Evolutionary conservation across 1,139 yeast genomes (phyloP), one percentile per base, ranked within the genome.

Genomic region (Lodderomyces theae): DNA sequence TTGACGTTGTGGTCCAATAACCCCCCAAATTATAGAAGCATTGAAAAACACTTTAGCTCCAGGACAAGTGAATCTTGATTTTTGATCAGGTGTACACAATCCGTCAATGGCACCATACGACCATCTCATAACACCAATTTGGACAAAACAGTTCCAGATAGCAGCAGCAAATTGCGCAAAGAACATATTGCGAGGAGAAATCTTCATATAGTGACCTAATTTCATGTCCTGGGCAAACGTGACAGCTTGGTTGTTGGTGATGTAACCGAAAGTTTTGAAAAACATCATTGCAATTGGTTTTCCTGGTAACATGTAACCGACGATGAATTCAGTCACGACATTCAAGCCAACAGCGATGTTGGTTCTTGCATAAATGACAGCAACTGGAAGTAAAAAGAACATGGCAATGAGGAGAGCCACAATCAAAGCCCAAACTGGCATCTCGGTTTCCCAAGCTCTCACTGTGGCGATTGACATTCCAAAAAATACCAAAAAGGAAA

Each of bases 201-300:
- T 60, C 55, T 74, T 76, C 76, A 75, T 70, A 58, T 76, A 76
- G 48, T 74, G 72, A 30, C 79, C 80, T 53, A 76, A 62, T 53
- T 76, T 77, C 70, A 74, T 65, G 58, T 76, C 80, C 56, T 74
- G 77, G 26, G 74, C 73, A 50, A 73, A 66, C 25, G 73, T 66
- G 38, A 75, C 65, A n/a, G 80, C 80, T 56, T 76, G 81, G 50
- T 68, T 69, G 61, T 74, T 74, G 43, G 79, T 75, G 51, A 74
- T 74, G 55, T 73, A 70, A 41, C 74, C 75, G 44, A 54, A 69
- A 31, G 74, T 67, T 53, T 71, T 70, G 61, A 71, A 69, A 51
- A 69, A 66, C 71, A 70, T 67, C 72, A 70, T 67, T 40, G 72
- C 72, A 44, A 70, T 45, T 45, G 76, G 76, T 53, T 64, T 68